Percentiles rank a stretch among this genome's conserved stretches.
Evolutionary conservation across 306 rosid species (phyloP).

Genomic region (Corylus avellana): DNA sequence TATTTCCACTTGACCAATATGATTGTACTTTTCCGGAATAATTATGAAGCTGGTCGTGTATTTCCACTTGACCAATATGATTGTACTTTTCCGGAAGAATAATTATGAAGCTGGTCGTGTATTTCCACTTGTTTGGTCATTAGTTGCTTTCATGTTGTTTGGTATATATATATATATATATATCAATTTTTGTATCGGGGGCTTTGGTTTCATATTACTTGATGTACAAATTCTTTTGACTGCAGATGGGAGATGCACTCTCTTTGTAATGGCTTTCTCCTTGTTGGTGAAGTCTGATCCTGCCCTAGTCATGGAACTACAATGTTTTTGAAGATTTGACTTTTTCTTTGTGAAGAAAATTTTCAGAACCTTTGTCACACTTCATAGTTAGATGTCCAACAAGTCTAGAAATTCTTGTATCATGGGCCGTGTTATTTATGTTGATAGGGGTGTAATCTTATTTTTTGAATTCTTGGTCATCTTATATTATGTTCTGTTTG

Average conservation of each 20-base stretch:
- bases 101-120: too few species aligned
- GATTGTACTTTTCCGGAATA: too few species aligned
- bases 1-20: too few species aligned
- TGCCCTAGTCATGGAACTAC: background rate
- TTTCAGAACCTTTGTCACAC: constrained; percentile 4
- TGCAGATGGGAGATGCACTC: constrained; percentile 47
- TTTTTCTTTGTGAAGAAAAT: constrained; percentile 1
- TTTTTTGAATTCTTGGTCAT: constrained; percentile 9
- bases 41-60: too few species aligned
- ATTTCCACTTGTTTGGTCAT: background rate
- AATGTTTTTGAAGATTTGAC: constrained; percentile 1
- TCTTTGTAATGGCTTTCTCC: constrained; percentile 22
- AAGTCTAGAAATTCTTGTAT: constrained; percentile 11
- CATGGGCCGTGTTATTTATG: constrained; percentile 10
- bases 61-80: background rate
- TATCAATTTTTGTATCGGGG: background rate
- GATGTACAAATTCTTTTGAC: background rate
- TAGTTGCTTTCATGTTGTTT: background rate
- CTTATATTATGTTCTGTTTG: background rate
- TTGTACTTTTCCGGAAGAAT: background rate
- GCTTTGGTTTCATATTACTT: background rate
- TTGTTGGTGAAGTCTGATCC: background rate
- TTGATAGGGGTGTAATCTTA: constrained; percentile 17
- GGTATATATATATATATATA: too few species aligned
- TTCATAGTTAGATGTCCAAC: constrained; percentile 6